Evolutionary conservation across 2,329 filamentous ascomycete genomes (phyloP), one percentile per base, ranked within the genome.

Genomic region (Clarireedia hainanense): DNA sequence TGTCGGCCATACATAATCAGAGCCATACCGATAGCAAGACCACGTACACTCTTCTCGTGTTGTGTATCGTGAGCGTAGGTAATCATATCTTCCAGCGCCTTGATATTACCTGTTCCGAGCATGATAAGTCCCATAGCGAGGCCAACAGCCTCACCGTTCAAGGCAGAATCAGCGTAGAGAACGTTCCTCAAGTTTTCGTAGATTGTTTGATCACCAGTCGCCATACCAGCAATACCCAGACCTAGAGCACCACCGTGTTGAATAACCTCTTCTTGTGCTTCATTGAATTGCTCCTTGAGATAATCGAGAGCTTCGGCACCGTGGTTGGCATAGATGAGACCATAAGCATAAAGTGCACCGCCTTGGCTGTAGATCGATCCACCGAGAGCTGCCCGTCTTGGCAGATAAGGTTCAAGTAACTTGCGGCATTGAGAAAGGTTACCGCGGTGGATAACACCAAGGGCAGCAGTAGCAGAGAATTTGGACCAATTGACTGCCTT

Each of bases 401-500:
- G 94, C 7, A 99, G 83, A 68, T 99, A 99, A 3, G 94, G 94
- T 67, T 96, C 91, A 14, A 99, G 80, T 2, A 99, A 80, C 74
- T 96, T 96, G 68, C 91, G 85, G 1, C 91, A 94, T 68, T 99
- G 92, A 24, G 87, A 88, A 57, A 99, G 78, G 71, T 99, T 99
- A 55, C 94, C 94, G 47, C 91, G 87, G 72, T 99, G 94, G 60
- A 99, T 96, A 51, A 97, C 94, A 71, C 94, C 94, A 5, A 99
- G 78, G 6, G 94, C 94, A 56, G 94, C 94, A 4, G 94, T 99
- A 14, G 94, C 94, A 0, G 94, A 96, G 71, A 99, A 99, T 71
- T 99, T 99, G 59, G 91, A 96, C 94, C 94, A 99, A 75, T 99
- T 99, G 48, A 97, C 91, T 26, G 94, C 94, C 76, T 97, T 99